Evolutionary conservation across 1,284 basidiomycete genomes (phyloP).

Genomic region (Rhodotorula sp.): DNA sequence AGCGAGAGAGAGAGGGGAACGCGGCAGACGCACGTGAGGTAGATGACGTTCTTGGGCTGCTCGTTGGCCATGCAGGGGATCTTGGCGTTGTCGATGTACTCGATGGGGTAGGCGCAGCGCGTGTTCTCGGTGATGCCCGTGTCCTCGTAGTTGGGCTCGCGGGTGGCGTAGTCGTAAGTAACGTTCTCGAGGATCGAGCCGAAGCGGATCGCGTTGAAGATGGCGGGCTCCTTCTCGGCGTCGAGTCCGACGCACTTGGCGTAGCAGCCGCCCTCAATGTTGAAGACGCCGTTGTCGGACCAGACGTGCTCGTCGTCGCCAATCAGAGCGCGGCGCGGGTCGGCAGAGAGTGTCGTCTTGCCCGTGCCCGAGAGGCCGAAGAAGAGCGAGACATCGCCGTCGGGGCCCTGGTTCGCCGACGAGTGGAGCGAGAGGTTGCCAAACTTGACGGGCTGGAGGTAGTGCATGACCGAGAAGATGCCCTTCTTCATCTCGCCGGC

Average conservation of each 20-base stretch:
- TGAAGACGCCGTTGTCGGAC: constrained; percentile 97
- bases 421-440: constrained; percentile 98
- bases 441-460: constrained; percentile 98
- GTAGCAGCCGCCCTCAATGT: constrained; percentile 98
- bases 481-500: constrained; percentile 99
- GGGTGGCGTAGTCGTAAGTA: constrained; percentile 86
- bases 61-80: constrained; percentile 81
- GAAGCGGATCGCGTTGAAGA: constrained; percentile 83
- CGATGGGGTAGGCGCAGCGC: constrained; percentile 96
- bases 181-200: constrained; percentile 99
- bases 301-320: constrained; percentile 98
- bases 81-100: constrained; percentile 91
- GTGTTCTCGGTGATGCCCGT: constrained; percentile 86
- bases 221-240: constrained; percentile 94
- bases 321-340: constrained; percentile 84
- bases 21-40: constrained; percentile 11
- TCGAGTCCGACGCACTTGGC: constrained; percentile 98
- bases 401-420: constrained; percentile 93
- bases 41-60: constrained; percentile 61
- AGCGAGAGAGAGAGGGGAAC: too few relatives aligned
- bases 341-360: constrained; percentile 95
- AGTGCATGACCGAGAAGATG: constrained; percentile 99
- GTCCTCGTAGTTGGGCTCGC: constrained; percentile 93
- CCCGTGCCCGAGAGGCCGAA: constrained; percentile 98
- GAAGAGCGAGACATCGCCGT: constrained; percentile 94